Percentiles rank a stretch among this genome's conserved stretches.
phyloP scores from a whole-genome alignment of 192 early-diverging fungal species.

The Thamnidium elegans region DNA sequence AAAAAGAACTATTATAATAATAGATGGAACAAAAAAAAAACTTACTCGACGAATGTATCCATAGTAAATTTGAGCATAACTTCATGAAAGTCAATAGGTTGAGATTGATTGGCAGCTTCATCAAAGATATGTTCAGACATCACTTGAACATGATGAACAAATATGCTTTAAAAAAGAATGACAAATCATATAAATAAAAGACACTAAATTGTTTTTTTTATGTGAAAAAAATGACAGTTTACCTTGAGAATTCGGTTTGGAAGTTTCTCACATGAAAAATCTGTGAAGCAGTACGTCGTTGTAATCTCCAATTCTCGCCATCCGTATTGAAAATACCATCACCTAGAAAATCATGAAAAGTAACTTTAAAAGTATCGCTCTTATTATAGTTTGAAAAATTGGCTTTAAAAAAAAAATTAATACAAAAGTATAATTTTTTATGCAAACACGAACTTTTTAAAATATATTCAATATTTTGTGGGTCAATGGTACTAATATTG shows the following conservation, averaged over 20 bases:
- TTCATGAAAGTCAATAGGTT: conserved; percentile 38
- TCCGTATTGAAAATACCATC: conserved; percentile 70
- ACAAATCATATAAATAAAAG: background rate
- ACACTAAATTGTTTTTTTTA: background rate
- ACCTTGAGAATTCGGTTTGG: conserved; percentile 33
- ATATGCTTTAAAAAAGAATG: conserved; percentile 18
- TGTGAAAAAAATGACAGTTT: background rate
- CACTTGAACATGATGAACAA: conserved; percentile 21
- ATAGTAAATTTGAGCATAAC: conserved; percentile 45
- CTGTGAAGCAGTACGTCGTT: conserved; percentile 47
- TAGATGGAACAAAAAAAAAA: background rate
- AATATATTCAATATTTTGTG: conserved; percentile 34
- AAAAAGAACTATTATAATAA: conserved; percentile 17
- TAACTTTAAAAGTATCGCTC: conserved; percentile 36
- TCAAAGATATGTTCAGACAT: conserved; percentile 19
- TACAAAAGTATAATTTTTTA: background rate
- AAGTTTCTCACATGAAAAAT: conserved; percentile 37
- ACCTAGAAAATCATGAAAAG: conserved; percentile 54
- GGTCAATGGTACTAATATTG: conserved; percentile 23
- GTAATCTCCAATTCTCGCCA: conserved; percentile 58
- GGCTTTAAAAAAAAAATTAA: conserved; percentile 11
- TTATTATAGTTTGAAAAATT: conserved; percentile 37
- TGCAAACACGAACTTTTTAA: conserved; percentile 24
- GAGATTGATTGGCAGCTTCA: conserved; percentile 24
- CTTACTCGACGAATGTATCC: conserved; percentile 44